These are phyloP conservation scores for Forsythia suspensa DNA, from an alignment of 257 asterid genomes.

Conservation along the genomic window DNA sequence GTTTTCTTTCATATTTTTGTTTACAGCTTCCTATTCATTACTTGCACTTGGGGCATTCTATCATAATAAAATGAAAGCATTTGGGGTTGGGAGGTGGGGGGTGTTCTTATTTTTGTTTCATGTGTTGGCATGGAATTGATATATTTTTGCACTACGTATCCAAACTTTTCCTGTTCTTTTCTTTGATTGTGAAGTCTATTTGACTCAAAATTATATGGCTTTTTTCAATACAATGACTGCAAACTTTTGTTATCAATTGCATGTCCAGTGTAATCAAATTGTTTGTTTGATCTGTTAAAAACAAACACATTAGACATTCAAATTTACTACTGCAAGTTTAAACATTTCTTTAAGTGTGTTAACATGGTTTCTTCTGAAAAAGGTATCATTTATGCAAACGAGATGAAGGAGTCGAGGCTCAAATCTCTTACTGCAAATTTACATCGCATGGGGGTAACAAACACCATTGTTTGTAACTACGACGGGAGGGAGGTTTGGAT, in stretches of 20 bases:
- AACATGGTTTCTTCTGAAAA: conserved; percentile 23
- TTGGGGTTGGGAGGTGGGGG: neutral
- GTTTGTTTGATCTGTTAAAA: neutral
- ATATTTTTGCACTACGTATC: neutral
- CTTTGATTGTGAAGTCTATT: neutral
- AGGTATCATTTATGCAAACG: conserved; percentile 94
- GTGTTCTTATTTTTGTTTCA: no score
- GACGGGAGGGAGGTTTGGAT: conserved; percentile 89
- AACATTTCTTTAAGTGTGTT: neutral
- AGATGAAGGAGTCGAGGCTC: conserved; percentile 84
- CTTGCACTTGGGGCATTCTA: neutral
- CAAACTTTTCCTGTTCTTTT: neutral
- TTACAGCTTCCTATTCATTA: neutral
- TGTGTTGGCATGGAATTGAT: neutral
- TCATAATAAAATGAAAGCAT: neutral
- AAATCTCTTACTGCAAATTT: conserved; percentile 89
- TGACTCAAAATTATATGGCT: neutral
- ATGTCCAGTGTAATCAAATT: neutral
- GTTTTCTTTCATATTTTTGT: neutral
- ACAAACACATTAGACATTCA: neutral
- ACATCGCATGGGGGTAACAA: conserved; percentile 95
- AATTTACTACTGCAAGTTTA: neutral
- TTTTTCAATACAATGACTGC: neutral
- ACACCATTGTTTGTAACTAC: conserved; percentile 79
- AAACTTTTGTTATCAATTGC: neutral